phyloP scores from a whole-genome alignment of 1,284 basidiomycete genomes.

The Ceratobasidium sp. region DNA sequence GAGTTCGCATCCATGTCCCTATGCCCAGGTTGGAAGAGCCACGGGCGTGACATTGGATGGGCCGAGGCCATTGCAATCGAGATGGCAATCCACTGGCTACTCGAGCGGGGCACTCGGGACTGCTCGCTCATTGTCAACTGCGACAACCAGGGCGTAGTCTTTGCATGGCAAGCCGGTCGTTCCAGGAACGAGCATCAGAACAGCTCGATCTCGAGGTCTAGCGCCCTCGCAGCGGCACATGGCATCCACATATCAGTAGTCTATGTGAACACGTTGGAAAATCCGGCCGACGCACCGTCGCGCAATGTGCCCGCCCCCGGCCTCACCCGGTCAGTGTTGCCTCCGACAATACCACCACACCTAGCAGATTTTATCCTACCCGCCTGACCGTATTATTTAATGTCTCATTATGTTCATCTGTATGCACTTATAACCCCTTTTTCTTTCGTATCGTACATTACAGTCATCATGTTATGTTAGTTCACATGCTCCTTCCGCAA shows the following conservation, averaged over 20 bases:
- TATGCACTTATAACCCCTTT: too few species aligned
- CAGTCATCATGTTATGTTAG: too few species aligned
- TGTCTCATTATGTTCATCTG: too few species aligned
- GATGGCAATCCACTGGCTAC: slow-evolving; percentile 48
- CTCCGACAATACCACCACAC: background rate
- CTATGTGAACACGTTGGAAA: slow-evolving; percentile 45
- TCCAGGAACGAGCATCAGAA: slow-evolving; percentile 55
- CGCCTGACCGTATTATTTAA: too few species aligned
- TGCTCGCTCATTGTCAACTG: slow-evolving; percentile 51
- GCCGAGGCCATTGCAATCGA: slow-evolving; percentile 54
- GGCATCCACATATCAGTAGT: slow-evolving; percentile 40
- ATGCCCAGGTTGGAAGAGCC: background rate
- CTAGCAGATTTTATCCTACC: background rate
- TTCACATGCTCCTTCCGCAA: too few species aligned
- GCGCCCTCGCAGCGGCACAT: slow-evolving; percentile 31
- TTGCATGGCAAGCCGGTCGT: slow-evolving; percentile 54
- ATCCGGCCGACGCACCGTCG: slow-evolving; percentile 47
- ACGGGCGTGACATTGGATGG: slow-evolving; percentile 39
- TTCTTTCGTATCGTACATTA: too few species aligned
- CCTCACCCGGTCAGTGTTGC: too few species aligned
- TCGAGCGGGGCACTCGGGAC: slow-evolving; percentile 40
- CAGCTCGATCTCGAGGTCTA: slow-evolving; percentile 48
- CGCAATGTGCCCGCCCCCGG: slow-evolving; percentile 36
- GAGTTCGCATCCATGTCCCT: slow-evolving; percentile 13
- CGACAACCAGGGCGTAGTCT: slow-evolving; percentile 58